Conservation (phyloP, 2,329 filamentous ascomycete genomes). For the Lizonia empirigonia region DNA sequence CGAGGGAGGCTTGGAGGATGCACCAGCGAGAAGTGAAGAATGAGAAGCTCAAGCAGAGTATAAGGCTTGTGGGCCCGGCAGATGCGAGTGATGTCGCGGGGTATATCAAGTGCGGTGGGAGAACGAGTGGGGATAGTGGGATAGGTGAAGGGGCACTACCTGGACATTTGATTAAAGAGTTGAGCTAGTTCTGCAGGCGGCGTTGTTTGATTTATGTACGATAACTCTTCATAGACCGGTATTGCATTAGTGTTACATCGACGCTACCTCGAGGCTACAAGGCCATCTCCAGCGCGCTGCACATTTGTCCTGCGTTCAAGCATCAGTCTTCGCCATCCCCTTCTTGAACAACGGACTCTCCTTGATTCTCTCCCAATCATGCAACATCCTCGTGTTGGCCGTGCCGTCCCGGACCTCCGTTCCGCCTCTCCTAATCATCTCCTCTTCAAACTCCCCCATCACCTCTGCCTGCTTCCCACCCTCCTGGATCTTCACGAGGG, state of each 20-base stretch:
- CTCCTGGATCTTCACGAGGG: conserved; percentile 33
- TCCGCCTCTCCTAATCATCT: conserved; percentile 50
- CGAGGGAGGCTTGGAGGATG: conserved; percentile 30
- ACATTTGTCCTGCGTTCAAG: too few relatives aligned
- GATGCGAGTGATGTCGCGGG: conserved; percentile 30
- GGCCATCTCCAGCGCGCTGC: too few relatives aligned
- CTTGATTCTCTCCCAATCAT: conserved; percentile 47
- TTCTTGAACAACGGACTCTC: conserved; percentile 42
- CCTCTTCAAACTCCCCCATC: conserved; percentile 51
- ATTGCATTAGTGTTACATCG: too few relatives aligned
- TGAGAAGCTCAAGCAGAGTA: conserved; percentile 40
- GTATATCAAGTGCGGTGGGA: conserved; percentile 17
- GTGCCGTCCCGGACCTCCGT: conserved; percentile 41
- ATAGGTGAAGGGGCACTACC: background rate
- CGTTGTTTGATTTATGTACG: background rate
- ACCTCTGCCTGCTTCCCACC: conserved; percentile 32
- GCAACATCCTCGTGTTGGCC: conserved; percentile 43
- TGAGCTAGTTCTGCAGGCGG: background rate
- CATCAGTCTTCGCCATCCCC: conserved; percentile 35
- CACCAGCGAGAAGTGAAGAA: conserved; percentile 29
- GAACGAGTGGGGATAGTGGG: conserved; percentile 1
- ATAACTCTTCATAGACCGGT: background rate
- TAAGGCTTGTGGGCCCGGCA: conserved; percentile 38
- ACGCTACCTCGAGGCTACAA: too few relatives aligned
- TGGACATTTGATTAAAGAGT: background rate